A percentile compares a stretch with the other conserved stretches of the same genome.
phyloP scores from a whole-genome alignment of 2,329 filamentous ascomycete genomes.

The Zopfia rhizophila region DNA sequence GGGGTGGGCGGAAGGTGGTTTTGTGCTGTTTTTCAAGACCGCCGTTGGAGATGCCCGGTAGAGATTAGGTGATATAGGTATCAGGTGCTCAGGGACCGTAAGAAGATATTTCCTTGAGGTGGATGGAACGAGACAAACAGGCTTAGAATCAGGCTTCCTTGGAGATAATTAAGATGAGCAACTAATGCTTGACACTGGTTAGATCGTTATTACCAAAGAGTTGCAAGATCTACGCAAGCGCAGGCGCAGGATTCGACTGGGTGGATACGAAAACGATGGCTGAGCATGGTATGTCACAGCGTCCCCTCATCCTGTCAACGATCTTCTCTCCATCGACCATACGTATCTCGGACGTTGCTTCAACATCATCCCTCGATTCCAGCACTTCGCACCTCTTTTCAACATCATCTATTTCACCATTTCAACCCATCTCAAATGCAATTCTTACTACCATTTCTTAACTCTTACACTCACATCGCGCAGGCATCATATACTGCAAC shows the following conservation, averaged over 20 bases:
- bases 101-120: no score
- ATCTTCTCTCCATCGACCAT: no score
- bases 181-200: neutral
- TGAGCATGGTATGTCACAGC: slow-evolving; percentile 69
- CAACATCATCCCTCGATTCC: no score
- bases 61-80: no score
- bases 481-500: slow-evolving; percentile 77
- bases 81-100: no score
- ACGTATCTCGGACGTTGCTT: no score
- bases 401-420: slow-evolving; percentile 8
- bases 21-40: neutral
- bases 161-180: no score
- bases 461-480: no score
- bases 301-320: slow-evolving; percentile 73
- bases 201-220: slow-evolving; percentile 61
- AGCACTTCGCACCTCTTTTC: no score
- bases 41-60: neutral
- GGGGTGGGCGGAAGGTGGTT: neutral
- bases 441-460: no score
- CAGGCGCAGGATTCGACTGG: slow-evolving; percentile 73
- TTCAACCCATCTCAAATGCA: neutral
- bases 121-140: neutral
- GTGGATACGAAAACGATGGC: slow-evolving; percentile 70
- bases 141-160: neutral
- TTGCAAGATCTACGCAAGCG: slow-evolving; percentile 67